These are phyloP conservation scores for rapeseed (Brassica napus) DNA, from an alignment of 345 rosid species.

Conservation along the genomic window DNA sequence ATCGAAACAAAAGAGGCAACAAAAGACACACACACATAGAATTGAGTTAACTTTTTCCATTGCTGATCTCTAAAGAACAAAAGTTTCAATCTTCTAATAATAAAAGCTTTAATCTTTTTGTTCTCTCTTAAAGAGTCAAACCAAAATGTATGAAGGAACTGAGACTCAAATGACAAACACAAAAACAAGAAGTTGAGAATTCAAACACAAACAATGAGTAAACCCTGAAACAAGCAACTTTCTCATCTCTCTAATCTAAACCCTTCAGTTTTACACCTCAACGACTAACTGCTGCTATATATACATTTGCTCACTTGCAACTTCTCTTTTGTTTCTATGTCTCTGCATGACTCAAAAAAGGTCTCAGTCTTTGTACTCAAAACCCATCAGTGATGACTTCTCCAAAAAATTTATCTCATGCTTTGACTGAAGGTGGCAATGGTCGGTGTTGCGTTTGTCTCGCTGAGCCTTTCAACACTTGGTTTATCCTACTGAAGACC, in stretches of 20 bases:
- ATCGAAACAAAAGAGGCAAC: not conserved
- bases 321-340: not conserved
- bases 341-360: conserved; percentile 12
- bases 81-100: not conserved
- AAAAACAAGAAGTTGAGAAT: conserved; percentile 3
- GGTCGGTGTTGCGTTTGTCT: conserved; percentile 43
- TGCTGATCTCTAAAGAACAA: not conserved
- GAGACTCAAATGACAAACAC: not conserved
- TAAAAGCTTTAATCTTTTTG: not conserved
- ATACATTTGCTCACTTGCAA: conserved; percentile 30
- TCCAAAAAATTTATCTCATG: conserved; percentile 25
- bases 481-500: conserved; percentile 88
- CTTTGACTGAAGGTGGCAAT: conserved; percentile 33
- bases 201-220: conserved; percentile 12
- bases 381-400: conserved; percentile 14
- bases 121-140: not conserved
- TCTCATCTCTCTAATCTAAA: conserved; percentile 27
- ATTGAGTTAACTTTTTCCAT: not conserved
- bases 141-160: not conserved
- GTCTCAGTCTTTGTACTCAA: conserved; percentile 9
- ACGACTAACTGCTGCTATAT: conserved; percentile 17
- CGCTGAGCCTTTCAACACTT: conserved; percentile 78
- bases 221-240: conserved; percentile 24
- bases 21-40: not conserved
- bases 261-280: conserved; percentile 16